Evolutionary conservation across 768 basidiomycete genomes (phyloP).

Genomic region (Erythrobasidium yunnanense): DNA sequence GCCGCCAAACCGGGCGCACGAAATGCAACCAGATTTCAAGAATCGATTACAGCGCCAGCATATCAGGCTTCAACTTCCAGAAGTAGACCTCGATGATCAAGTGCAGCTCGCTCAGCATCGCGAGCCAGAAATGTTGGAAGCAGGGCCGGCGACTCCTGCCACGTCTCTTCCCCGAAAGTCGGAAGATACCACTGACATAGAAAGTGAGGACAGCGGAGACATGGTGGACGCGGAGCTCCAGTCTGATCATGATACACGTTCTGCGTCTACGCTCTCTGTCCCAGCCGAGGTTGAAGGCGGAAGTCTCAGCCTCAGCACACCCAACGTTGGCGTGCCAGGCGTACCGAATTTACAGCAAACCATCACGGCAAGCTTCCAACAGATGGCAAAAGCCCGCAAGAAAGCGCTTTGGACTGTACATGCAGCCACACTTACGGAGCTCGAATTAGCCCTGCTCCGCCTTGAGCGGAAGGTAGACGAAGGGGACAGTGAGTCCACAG

Average conservation of each 20-base stretch:
- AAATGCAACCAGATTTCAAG: not conserved
- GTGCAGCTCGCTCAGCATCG: not conserved
- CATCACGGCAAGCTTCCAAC: not conserved
- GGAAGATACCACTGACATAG: too few species aligned
- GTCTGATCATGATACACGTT: not conserved
- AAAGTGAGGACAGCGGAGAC: too few species aligned
- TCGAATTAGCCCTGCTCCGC: not conserved
- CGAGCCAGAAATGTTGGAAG: not conserved
- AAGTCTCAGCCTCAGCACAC: not conserved
- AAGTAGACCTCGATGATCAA: not conserved
- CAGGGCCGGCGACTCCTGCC: too few species aligned
- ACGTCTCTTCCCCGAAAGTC: too few species aligned
- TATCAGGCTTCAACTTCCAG: too few species aligned
- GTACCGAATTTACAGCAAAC: too few species aligned
- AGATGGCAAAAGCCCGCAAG: not conserved
- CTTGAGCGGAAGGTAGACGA: not conserved
- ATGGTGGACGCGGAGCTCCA: not conserved
- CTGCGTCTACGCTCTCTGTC: not conserved
- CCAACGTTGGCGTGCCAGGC: not conserved
- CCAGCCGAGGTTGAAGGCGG: not conserved
- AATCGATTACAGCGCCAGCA: not conserved
- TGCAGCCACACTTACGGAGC: not conserved
- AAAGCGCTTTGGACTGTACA: not conserved
- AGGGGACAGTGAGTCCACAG: not conserved
- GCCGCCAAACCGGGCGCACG: slow-evolving; percentile 9